phyloP scores from a whole-genome alignment of 495 filamentous ascomycete species.

The Terfezia claveryi region DNA sequence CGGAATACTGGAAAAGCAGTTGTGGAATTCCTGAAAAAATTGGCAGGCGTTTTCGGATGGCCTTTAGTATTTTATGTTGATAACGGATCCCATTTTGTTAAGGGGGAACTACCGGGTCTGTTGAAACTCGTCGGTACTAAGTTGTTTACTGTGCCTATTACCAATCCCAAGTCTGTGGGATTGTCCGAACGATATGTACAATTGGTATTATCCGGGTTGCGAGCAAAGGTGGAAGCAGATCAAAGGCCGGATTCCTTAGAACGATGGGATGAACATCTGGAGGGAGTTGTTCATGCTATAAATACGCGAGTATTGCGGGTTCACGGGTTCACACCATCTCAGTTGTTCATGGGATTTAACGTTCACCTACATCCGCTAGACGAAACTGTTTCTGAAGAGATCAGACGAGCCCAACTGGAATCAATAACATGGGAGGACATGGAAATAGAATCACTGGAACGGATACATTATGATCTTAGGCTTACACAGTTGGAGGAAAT shows the following conservation, averaged over 20 bases:
- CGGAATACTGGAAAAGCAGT: not conserved
- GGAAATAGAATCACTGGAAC: not conserved
- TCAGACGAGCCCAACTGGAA: too few relatives aligned
- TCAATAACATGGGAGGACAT: not conserved
- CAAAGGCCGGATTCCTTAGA: not conserved
- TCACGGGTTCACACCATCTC: not conserved
- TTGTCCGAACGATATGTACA: conserved; percentile 2
- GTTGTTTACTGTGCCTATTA: not conserved
- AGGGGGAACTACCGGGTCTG: not conserved
- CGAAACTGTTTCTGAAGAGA: too few relatives aligned
- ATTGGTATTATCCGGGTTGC: not conserved
- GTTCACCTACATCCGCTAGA: too few relatives aligned
- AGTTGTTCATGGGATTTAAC: conserved; percentile 2
- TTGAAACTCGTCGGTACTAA: not conserved
- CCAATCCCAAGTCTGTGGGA: not conserved
- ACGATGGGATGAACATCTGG: not conserved
- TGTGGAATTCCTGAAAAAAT: not conserved
- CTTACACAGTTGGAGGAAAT: not conserved
- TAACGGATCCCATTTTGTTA: conserved; percentile 1
- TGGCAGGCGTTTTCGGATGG: not conserved
- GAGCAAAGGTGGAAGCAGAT: not conserved
- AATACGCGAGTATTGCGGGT: not conserved
- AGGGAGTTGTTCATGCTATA: not conserved
- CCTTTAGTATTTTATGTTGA: not conserved
- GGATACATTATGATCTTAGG: not conserved